Base-by-base conservation (phyloP, 2,329 filamentous ascomycete genomes). In the Claviceps purpurea region DNA sequence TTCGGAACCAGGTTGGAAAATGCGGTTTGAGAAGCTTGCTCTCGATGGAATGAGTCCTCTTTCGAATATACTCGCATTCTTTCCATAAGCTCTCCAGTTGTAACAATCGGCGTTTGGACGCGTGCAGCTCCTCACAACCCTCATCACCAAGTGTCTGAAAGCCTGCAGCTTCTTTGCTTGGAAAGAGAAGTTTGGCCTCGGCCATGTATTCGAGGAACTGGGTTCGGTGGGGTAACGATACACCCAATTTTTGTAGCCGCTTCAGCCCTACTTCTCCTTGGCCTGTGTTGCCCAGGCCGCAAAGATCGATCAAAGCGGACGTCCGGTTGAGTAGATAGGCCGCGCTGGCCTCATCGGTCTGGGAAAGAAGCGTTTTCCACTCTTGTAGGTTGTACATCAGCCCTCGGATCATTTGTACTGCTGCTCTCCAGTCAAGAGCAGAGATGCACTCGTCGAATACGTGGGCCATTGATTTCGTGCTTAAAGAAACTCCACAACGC, bases 401-500 rank as follows among this genome's bases (percentile, higher is more conserved):
- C 5, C 62, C 63, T 20, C 60, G 60, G 5, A 68, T 56, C 40
- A 70, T 50, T 13, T 56, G 56, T n/a, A 65, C 56, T 1, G 65
- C 62, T 24, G 62, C 65, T 49, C 55, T 62, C 67, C 67, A 69
- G 54, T 76, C 73, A 18, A 75, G 56, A 3, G 64, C 61, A 42
- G 64, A 59, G 10, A 74, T 63, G 52, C 71, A 73, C 30, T 68
- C 62, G 47, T 73, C 68, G 26, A 76, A 59, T 1, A 77, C 51
- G 18, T 67, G 62, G 45, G 57, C 61, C n/a, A 71, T 59, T 1
- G 66, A 57, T 18, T 61, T 57, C 2, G 58, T 56, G 52, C 65
- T 63, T 48, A 73, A 48, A 0, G 53, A 48, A 20, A 70, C 62
- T 4, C 65, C 64, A 14, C 66, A 59, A 43, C 63, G 58, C 42